Conservation (phyloP, 2,329 filamentous ascomycete genomes). For the Diaporthe caulivora region DNA sequence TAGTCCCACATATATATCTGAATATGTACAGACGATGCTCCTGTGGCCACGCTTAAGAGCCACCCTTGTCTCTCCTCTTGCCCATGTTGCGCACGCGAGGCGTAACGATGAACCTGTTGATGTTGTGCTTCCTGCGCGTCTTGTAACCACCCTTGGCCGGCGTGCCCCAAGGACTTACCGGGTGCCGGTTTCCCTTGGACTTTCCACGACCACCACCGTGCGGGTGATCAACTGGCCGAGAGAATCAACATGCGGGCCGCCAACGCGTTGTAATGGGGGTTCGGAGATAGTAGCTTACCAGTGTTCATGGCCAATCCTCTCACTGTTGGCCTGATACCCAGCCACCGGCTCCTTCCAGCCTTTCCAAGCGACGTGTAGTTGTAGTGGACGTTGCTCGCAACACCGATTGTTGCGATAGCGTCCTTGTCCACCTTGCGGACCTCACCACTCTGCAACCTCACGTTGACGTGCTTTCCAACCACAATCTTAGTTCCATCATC, state of each 20-base stretch:
- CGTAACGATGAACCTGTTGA: conserved; percentile 91
- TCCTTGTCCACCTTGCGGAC: conserved; percentile 90
- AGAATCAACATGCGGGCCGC: conserved; percentile 31
- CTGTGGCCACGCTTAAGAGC: conserved; percentile 15
- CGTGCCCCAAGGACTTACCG: conserved; percentile 95
- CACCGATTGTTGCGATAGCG: conserved; percentile 93
- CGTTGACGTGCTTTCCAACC: conserved; percentile 82
- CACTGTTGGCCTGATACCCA: conserved; percentile 94
- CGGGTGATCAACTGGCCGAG: conserved; percentile 82
- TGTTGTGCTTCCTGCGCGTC: conserved; percentile 87
- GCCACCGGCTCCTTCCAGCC: conserved; percentile 91
- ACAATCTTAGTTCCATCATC: conserved; percentile 71
- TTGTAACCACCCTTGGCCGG: conserved; percentile 93
- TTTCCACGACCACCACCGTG: conserved; percentile 99
- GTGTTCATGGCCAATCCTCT: conserved; percentile 99
- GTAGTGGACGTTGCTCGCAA: conserved; percentile 92
- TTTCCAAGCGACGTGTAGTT: conserved; percentile 94
- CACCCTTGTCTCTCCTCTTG: conserved; percentile 76
- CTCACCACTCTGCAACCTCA: conserved; percentile 93
- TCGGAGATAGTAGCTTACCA: conserved; percentile 62
- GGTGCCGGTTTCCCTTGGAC: conserved; percentile 97
- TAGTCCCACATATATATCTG: conserved; percentile 17
- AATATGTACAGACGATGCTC: conserved; percentile 46
- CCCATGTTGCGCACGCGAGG: conserved; percentile 90
- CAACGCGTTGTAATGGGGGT: neutral